A percentile compares a stretch with the other conserved stretches of the same genome.
Conservation (phyloP, 2,329 filamentous ascomycete genomes). For the Pseudocercospora eumusae region DNA sequence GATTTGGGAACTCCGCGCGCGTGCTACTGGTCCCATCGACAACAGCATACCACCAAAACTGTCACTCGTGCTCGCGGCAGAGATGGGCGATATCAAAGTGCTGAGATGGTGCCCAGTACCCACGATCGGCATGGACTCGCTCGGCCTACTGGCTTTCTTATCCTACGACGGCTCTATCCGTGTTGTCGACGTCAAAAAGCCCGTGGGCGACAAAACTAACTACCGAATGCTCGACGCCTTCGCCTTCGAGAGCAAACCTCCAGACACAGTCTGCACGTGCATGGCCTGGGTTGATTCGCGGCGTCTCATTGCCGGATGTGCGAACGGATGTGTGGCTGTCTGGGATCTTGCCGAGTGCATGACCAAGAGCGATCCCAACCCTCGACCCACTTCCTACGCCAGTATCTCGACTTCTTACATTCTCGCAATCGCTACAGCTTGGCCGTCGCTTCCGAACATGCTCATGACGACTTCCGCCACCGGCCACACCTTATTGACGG, state of each 20-base stretch:
- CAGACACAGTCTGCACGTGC: conserved; percentile 57
- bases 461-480: conserved; percentile 57
- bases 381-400: conserved; percentile 48
- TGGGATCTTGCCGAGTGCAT: conserved; percentile 48
- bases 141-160: conserved; percentile 59
- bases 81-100: conserved; percentile 58
- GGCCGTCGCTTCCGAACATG: conserved; percentile 56
- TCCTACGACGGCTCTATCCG: conserved; percentile 61
- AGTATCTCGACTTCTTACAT: conserved; percentile 52
- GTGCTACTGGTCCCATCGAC: conserved; percentile 45
- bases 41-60: conserved; percentile 42
- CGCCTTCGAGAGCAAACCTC: conserved; percentile 54
- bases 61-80: conserved; percentile 55
- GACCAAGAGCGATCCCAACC: conserved; percentile 27
- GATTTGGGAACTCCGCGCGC: conserved; percentile 58
- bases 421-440: conserved; percentile 51
- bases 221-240: conserved; percentile 50
- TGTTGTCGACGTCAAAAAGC: conserved; percentile 53
- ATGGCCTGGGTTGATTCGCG: conserved; percentile 59
- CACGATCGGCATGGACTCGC: conserved; percentile 35
- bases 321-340: conserved; percentile 58
- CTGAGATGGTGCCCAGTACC: conserved; percentile 59
- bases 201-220: conserved; percentile 22
- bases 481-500: conserved; percentile 57
- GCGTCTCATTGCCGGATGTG: conserved; percentile 57